A percentile compares a stretch with the other conserved stretches of the same genome.
These are phyloP conservation scores for Fagus crenata DNA, from an alignment of 306 rosid species.

Conservation along the genomic window DNA sequence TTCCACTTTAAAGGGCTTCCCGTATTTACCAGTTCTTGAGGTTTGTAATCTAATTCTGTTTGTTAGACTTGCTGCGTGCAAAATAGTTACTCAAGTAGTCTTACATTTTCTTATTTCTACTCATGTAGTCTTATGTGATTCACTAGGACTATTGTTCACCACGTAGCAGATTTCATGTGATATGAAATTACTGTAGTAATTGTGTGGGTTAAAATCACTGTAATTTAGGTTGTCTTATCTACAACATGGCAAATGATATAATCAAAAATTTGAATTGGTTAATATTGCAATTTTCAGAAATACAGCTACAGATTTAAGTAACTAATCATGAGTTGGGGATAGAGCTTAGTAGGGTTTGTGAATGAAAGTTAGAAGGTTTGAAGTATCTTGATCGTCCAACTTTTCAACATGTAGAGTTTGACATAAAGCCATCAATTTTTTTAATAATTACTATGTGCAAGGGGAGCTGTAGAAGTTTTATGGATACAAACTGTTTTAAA, in stretches of 20 bases:
- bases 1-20: conserved; percentile 87
- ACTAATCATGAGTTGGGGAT: neutral
- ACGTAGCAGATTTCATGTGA: conserved; percentile 4
- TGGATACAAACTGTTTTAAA: neutral
- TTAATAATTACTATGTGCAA: neutral
- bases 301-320: neutral
- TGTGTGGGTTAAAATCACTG: neutral
- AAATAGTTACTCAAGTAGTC: neutral
- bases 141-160: neutral
- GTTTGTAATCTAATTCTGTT: conserved; percentile 43
- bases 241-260: neutral
- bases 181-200: neutral
- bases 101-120: neutral
- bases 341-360: conserved; percentile 3
- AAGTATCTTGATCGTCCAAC: neutral
- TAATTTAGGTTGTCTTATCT: neutral
- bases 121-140: conserved; percentile 2
- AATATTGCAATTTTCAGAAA: neutral
- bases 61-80: neutral
- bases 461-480: neutral
- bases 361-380: neutral
- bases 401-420: neutral
- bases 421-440: neutral
- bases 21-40: conserved; percentile 91
- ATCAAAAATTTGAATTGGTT: neutral